A percentile compares a stretch with the other conserved stretches of the same genome.
Conservation (phyloP, 257 asterid genomes). For the Solanum ossicruentum region DNA sequence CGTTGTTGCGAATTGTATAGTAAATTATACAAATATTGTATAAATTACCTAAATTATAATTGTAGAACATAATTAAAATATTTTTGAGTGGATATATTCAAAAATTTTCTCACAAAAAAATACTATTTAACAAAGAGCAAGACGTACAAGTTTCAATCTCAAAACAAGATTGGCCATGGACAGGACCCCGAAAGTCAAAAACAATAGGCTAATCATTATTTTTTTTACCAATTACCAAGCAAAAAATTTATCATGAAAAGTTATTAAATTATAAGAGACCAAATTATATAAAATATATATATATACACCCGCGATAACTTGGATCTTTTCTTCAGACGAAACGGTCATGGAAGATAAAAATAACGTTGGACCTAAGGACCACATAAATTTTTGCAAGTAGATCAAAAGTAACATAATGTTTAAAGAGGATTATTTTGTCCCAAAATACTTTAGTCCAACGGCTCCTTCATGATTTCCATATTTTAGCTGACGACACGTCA, state of each 20-base stretch:
- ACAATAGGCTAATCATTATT: neutral
- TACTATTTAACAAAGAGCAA: neutral
- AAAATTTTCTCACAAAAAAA: too few species aligned
- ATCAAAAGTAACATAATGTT: neutral
- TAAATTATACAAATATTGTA: too few species aligned
- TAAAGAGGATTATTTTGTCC: neutral
- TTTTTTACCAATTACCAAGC: neutral
- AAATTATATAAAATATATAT: neutral
- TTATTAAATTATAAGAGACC: neutral
- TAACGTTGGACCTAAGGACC: neutral
- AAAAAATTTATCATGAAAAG: neutral
- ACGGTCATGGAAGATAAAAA: neutral
- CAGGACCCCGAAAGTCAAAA: neutral
- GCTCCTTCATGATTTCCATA: neutral
- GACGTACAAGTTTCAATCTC: neutral
- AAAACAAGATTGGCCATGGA: neutral
- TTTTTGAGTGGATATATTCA: too few species aligned
- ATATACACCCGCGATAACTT: too few species aligned
- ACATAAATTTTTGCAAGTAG: neutral
- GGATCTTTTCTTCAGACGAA: neutral
- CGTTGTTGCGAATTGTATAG: too few species aligned
- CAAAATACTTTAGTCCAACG: neutral
- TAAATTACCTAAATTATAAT: too few species aligned
- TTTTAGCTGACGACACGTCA: neutral
- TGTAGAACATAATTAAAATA: too few species aligned